Conservation (phyloP, 1,284 basidiomycete genomes). For the Ceratobasidium sp. region DNA sequence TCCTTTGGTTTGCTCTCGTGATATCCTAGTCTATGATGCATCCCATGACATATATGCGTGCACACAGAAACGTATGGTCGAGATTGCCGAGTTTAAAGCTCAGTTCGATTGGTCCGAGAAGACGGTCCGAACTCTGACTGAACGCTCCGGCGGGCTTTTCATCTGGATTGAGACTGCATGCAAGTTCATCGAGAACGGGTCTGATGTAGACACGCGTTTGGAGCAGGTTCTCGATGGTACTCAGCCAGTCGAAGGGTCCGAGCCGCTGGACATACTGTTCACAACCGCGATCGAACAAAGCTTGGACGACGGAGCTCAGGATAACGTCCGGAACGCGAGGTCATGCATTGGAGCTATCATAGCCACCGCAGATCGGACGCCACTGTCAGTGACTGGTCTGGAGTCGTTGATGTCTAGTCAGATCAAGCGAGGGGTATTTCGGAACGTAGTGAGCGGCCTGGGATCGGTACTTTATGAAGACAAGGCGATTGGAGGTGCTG, state of each 20-base stretch:
- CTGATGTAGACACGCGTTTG: neutral
- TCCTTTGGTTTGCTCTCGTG: neutral
- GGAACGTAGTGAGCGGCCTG: slow-evolving; percentile 12
- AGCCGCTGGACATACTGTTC: slow-evolving; percentile 10
- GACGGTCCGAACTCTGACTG: neutral
- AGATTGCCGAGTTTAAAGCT: neutral
- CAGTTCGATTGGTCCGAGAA: neutral
- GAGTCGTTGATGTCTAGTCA: slow-evolving; percentile 6
- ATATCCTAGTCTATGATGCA: neutral
- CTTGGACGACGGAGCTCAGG: neutral
- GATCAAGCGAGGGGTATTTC: neutral
- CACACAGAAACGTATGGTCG: neutral
- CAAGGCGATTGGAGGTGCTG: neutral
- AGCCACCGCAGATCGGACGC: neutral
- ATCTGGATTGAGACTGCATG: slow-evolving; percentile 20
- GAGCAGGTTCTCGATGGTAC: slow-evolving; percentile 7
- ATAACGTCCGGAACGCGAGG: neutral
- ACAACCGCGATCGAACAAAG: slow-evolving; percentile 12
- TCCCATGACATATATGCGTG: slow-evolving; percentile 8
- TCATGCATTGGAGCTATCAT: slow-evolving; percentile 18
- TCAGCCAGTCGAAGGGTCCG: neutral
- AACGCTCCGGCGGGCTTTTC: slow-evolving; percentile 2
- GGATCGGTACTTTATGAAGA: slow-evolving; percentile 39
- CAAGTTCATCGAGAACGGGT: slow-evolving; percentile 12
- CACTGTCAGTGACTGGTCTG: slow-evolving; percentile 6